A percentile compares a stretch with the other conserved stretches of the same genome.
These are phyloP conservation scores for Solanum okadae DNA, from an alignment of 257 asterid genomes.

Conservation along the genomic window DNA sequence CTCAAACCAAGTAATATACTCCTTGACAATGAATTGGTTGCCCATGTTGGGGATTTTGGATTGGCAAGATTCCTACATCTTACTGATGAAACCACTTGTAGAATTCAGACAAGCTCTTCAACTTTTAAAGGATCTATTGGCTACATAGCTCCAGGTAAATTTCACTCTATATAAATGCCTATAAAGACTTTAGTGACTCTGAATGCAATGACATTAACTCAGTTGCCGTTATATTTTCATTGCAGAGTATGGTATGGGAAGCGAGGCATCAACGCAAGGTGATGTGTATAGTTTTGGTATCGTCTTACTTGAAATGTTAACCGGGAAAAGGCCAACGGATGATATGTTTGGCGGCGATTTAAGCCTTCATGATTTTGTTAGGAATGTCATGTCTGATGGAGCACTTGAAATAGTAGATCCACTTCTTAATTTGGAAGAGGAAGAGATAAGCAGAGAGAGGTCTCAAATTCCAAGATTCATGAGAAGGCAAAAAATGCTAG, in stretches of 20 bases:
- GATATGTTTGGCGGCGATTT: background rate
- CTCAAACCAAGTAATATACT: too few species aligned
- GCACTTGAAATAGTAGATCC: constrained; percentile 11
- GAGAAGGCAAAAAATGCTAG: background rate
- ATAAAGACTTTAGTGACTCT: background rate
- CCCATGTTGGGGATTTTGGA: too few species aligned
- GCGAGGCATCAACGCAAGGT: too few species aligned
- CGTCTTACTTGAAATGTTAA: constrained; percentile 19
- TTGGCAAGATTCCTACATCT: too few species aligned
- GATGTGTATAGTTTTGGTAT: constrained; percentile 1
- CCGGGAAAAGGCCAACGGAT: constrained; percentile 2
- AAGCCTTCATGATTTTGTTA: constrained; percentile 4
- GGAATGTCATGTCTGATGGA: background rate
- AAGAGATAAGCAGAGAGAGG: background rate
- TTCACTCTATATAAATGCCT: too few species aligned
- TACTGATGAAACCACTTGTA: too few species aligned
- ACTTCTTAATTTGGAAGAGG: background rate
- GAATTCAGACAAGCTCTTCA: too few species aligned
- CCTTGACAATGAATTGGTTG: too few species aligned
- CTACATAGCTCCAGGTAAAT: too few species aligned
- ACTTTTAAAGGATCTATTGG: too few species aligned
- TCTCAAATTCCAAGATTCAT: background rate
- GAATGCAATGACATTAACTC: background rate
- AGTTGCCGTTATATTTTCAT: background rate
- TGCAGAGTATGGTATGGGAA: too few species aligned